Percentiles rank a stretch among this genome's conserved stretches.
Conservation (phyloP, 2,329 filamentous ascomycete genomes). For the Penicillium sp. region DNA sequence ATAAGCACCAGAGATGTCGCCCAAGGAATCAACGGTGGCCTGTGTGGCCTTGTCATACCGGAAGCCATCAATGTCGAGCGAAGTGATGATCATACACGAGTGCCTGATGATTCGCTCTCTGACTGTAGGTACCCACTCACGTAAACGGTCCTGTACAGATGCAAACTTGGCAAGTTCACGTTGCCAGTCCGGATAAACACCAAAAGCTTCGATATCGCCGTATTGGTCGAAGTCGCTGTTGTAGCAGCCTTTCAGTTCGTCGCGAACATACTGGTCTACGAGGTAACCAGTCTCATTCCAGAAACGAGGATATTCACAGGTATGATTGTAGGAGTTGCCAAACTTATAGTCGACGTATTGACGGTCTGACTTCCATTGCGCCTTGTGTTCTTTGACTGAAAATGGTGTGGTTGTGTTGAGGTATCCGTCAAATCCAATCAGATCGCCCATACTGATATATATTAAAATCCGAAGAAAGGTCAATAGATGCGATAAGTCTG, state of each 20-base stretch:
- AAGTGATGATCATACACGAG: constrained; percentile 62
- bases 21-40: constrained; percentile 61
- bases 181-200: constrained; percentile 62
- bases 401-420: constrained; percentile 61
- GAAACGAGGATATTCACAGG: constrained; percentile 61
- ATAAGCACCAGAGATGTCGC: constrained; percentile 57
- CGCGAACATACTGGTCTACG: constrained; percentile 48
- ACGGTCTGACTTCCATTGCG: constrained; percentile 55
- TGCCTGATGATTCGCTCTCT: constrained; percentile 59
- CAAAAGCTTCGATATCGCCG: constrained; percentile 64
- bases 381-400: constrained; percentile 55
- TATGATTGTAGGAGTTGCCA: constrained; percentile 54
- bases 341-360: constrained; percentile 60
- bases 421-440: constrained; percentile 62
- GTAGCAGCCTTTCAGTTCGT: constrained; percentile 56
- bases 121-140: constrained; percentile 63
- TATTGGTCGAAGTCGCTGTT: constrained; percentile 66
- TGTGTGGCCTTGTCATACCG: constrained; percentile 67
- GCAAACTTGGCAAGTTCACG: constrained; percentile 66
- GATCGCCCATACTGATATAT: constrained; percentile 51
- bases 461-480: not conserved
- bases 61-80: constrained; percentile 66
- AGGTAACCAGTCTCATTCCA: constrained; percentile 59
- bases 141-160: constrained; percentile 65
- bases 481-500: not conserved